Conservation (phyloP, 2,329 filamentous ascomycete genomes). For the Phoma herbarum region DNA sequence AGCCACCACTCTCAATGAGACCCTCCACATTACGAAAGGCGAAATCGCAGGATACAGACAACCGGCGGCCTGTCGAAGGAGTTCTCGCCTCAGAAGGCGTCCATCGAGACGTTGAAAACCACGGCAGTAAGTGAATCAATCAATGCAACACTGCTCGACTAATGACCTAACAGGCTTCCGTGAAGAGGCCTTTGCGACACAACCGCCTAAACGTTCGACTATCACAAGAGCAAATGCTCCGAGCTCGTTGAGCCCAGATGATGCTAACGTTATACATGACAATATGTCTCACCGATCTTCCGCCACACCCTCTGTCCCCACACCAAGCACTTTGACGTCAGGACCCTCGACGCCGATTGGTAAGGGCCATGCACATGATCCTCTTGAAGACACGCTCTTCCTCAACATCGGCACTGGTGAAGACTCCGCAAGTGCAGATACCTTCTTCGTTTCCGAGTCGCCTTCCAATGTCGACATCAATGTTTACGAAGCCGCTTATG, state of each 20-base stretch:
- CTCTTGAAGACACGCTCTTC: constrained; percentile 71
- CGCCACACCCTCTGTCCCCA: constrained; percentile 32
- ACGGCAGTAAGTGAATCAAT: constrained; percentile 22
- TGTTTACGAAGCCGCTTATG: constrained; percentile 88
- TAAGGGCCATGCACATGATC: constrained; percentile 70
- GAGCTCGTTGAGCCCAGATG: constrained; percentile 28
- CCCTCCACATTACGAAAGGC: constrained; percentile 53
- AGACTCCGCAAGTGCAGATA: constrained; percentile 47
- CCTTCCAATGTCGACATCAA: constrained; percentile 85
- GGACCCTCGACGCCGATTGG: constrained; percentile 44
- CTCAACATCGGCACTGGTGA: constrained; percentile 78
- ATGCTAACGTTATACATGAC: constrained; percentile 43
- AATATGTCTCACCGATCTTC: constrained; percentile 45
- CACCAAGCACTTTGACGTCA: constrained; percentile 30
- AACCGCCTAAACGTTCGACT: constrained; percentile 16
- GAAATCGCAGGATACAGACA: constrained; percentile 61
- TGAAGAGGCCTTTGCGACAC: constrained; percentile 18
- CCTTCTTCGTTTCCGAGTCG: constrained; percentile 77
- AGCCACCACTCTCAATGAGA: constrained; percentile 64
- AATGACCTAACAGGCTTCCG: constrained; percentile 13
- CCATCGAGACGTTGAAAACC: constrained; percentile 57
- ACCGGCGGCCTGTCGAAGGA: constrained; percentile 60
- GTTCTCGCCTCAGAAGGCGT: constrained; percentile 63
- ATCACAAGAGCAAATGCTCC: constrained; percentile 31
- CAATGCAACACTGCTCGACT: not conserved